Base-by-base conservation (phyloP, 495 filamentous ascomycete genomes). In the Hypoxylon intermedium region DNA sequence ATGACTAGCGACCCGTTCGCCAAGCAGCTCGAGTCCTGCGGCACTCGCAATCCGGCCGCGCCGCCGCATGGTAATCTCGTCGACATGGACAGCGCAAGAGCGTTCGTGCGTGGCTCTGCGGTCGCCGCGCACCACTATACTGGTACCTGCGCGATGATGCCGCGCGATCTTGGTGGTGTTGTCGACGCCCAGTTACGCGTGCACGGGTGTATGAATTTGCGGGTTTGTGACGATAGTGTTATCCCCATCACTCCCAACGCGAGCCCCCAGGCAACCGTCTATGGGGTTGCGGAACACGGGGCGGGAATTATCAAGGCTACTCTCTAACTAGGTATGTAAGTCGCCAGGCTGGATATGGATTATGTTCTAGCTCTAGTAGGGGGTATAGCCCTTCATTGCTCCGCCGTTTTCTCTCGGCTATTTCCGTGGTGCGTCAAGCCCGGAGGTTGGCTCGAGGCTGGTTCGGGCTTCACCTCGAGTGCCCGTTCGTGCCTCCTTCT, bases 141-240 rank as follows among this genome's bases (percentile, higher is more conserved):
- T 0, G 46, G 67, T 1, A 67, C 69, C 0, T 74, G 67, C 33
- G 44, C 69, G 15, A 70, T 73, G 71, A 53, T 66, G 52, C 62
- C 69, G 13, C 60, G 43, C 9, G 24, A 59, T 0, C 51, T 50
- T 13, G 74, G 75, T 21, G 65, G 66, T 18, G 71, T 75, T 5
- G 63, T 75, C 4, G 73, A 74, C 20, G 66, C 63, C 0, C 65
- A 71, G 11, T 47, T 81, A n/a, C 66, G 57, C 47, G 76, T 82
- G 5, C 69, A 80, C 42, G 81, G 77, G 0, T 69, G 71, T 0
- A 58, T 36, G 13, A 73, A 73, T 7, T 41, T 83, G 41, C 65
- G 80, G 40, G 71, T 82, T n/a, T 73, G 72, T 6, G 80, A 83
- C 68, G 77, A 78, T 1, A 81, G 77, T 58, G 51, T 80, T 13